Base-by-base conservation (phyloP, 1,284 basidiomycete genomes). In the Malassezia dermatis region DNA sequence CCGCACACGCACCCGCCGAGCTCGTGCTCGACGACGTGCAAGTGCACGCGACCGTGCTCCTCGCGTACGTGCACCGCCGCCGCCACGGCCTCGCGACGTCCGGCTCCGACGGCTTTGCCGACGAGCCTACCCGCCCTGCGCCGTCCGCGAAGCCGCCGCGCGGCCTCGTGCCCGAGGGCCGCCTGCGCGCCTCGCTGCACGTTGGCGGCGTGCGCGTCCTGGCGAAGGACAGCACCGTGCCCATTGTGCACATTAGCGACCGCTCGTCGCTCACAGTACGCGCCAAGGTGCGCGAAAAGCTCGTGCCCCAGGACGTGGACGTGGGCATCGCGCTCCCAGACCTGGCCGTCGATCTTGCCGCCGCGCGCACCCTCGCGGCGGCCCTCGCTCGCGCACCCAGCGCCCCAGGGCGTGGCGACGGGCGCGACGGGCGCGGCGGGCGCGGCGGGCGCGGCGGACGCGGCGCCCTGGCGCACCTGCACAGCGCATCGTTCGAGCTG, bases 1-100 rank as follows among this genome's bases (percentile, higher is more conserved):
- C 65, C 4, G 48, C 63, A 19, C 66, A 67, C 32, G 59, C 57
- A 3, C 65, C 65, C 30, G 42, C 64, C 4, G 63, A 62, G 1
- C 40, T 43, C 17, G 13, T 8, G n/a, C 2, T 51, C 7, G 48
- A 40, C 8, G 21, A 30, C 27, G 19, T 48, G 21, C 6, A 8
- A 27, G 37, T 47, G 23, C 44, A 44, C 19, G 55, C 48, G 15
- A 8, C 37, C 4, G 43, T 35, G 13, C 13, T 30, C 3, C 44
- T 57, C 53, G 5, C 61, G 59, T 10, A 60, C 69, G 58, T n/a
- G 34, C 59, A 30, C 53, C 63, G 15, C 53, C 56, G 4, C 11
- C 59, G 27, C 46, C 48, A 12, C 42, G 37, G 6, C 39, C 39
- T 17, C 10, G 35, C 42, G 30, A 37, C 21, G 5, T 30, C 12